Evolutionary conservation across 306 rosid genomes (phyloP).

Genomic region (Cucumis melo): DNA sequence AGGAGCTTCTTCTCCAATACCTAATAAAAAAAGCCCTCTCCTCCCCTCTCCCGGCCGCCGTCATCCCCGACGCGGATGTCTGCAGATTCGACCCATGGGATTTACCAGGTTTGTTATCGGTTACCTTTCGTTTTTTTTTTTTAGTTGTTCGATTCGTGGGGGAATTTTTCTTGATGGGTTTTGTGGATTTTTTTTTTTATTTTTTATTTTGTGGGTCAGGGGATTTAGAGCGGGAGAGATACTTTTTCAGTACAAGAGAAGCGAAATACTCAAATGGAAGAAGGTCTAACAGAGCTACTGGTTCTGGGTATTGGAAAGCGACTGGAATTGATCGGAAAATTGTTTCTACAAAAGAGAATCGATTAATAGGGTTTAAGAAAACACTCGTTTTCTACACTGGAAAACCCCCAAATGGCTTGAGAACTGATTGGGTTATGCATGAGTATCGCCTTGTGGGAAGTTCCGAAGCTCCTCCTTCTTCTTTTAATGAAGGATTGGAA

Average conservation of each 20-base stretch:
- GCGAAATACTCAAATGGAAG: constrained; percentile 53
- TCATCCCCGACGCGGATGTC: constrained; percentile 52
- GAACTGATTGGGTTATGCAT: constrained; percentile 10
- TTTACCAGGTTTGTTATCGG: constrained; percentile 32
- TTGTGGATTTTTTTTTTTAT: neutral
- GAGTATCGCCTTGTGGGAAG: neutral
- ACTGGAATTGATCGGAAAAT: constrained; percentile 35
- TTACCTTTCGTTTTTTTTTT: too few relatives aligned
- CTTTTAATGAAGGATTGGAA: neutral
- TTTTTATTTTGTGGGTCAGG: constrained; percentile 10
- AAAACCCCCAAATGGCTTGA: neutral
- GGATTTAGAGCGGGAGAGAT: constrained; percentile 47
- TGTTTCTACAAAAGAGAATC: neutral
- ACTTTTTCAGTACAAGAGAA: constrained; percentile 53
- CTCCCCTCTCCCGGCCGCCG: constrained; percentile 48
- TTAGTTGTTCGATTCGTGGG: neutral
- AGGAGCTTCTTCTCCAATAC: constrained; percentile 76
- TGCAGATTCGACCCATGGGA: constrained; percentile 72
- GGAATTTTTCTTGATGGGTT: neutral
- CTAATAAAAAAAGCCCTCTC: constrained; percentile 43
- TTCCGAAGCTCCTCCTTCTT: neutral
- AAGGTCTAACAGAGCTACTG: constrained; percentile 60
- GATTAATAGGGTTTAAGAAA: neutral
- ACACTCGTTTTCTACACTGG: constrained; percentile 2
- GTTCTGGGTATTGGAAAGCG: constrained; percentile 67